Percentiles rank a stretch among this genome's conserved stretches.
These are phyloP conservation scores for Begonia masoniana DNA, from an alignment of 306 rosid species.

Conservation along the genomic window DNA sequence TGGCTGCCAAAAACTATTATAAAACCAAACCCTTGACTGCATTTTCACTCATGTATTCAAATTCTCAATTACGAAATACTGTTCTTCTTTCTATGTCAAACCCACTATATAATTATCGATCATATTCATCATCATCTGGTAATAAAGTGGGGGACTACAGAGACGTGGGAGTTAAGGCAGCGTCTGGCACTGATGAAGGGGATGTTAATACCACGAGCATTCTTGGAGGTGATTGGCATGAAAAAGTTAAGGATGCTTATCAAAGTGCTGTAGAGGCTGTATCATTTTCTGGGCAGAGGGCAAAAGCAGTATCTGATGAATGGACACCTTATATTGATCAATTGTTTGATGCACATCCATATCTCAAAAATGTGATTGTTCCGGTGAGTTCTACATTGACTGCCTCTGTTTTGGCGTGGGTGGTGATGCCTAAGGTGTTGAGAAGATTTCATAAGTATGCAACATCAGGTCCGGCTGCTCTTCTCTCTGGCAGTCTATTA, in stretches of 20 bases:
- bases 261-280: constrained; percentile 43
- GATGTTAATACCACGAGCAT: constrained; percentile 20
- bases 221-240: constrained; percentile 38
- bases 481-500: constrained; percentile 25
- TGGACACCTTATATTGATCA: constrained; percentile 50
- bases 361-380: constrained; percentile 41
- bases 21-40: constrained; percentile 15
- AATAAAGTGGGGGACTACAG: constrained; percentile 29
- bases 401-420: constrained; percentile 69
- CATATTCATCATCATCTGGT: constrained; percentile 29
- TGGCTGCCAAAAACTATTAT: constrained; percentile 4
- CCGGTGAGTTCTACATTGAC: constrained; percentile 51
- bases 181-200: constrained; percentile 32
- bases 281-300: constrained; percentile 44
- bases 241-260: constrained; percentile 44
- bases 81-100: constrained; percentile 20
- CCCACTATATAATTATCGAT: constrained; percentile 20
- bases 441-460: constrained; percentile 67
- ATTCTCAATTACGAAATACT: constrained; percentile 10
- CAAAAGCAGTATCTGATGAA: constrained; percentile 48
- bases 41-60: constrained; percentile 17
- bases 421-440: constrained; percentile 72
- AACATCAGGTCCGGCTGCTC: constrained; percentile 34
- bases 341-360: constrained; percentile 56
- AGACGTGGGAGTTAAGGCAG: constrained; percentile 28